Conservation (phyloP, 345 rosid species). For the Citrus medica region DNA sequence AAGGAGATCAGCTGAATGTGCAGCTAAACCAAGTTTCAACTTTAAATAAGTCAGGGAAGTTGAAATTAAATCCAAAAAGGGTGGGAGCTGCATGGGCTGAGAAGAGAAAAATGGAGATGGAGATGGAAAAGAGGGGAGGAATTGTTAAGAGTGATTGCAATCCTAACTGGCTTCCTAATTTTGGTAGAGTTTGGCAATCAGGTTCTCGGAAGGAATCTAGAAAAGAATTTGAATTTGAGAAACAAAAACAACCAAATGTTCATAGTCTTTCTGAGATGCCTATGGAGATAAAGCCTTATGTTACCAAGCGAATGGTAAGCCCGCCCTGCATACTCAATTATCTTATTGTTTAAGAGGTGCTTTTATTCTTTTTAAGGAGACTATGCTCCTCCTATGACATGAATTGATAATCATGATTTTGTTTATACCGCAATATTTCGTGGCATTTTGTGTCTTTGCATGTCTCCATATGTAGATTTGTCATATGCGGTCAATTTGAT, state of each 20-base stretch:
- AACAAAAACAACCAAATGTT: slow-evolving; percentile 42
- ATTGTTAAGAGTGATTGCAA: slow-evolving; percentile 38
- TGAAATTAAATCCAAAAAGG: slow-evolving; percentile 75
- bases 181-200: slow-evolving; percentile 98
- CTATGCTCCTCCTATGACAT: not conserved
- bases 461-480: not conserved
- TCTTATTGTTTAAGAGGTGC: not conserved
- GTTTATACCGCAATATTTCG: not conserved
- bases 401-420: not conserved
- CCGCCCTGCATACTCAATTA: slow-evolving; percentile 1
- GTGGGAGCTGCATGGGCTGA: slow-evolving; percentile 99
- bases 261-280: slow-evolving; percentile 49
- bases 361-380: not conserved
- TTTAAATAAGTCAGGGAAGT: slow-evolving; percentile 43
- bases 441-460: not conserved
- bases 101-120: slow-evolving; percentile 79
- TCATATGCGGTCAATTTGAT: not conserved
- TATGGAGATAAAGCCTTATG: slow-evolving; percentile 51
- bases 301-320: slow-evolving; percentile 78
- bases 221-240: slow-evolving; percentile 81
- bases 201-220: slow-evolving; percentile 86
- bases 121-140: slow-evolving; percentile 81
- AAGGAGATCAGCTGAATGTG: slow-evolving; percentile 30
- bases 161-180: slow-evolving; percentile 86
- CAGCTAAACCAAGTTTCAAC: slow-evolving; percentile 28